These are phyloP conservation scores for Diddensiella santjacobensis DNA, from an alignment of 805 yeast genomes.

Conservation along the genomic window DNA sequence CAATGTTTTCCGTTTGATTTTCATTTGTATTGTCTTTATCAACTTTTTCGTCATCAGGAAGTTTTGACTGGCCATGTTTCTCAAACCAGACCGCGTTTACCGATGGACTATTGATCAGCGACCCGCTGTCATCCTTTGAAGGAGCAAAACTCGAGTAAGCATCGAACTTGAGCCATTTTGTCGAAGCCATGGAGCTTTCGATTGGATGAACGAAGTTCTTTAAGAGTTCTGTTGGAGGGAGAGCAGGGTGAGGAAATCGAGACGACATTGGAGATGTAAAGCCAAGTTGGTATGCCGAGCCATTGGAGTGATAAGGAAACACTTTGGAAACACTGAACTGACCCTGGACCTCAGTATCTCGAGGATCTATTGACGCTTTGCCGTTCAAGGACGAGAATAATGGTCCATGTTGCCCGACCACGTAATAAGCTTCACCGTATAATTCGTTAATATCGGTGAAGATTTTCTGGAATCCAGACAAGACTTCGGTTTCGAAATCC, in stretches of 20 bases:
- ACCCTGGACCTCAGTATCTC: constrained; percentile 64
- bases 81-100: constrained; percentile 34
- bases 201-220: constrained; percentile 34
- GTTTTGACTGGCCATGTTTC: constrained; percentile 21
- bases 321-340: constrained; percentile 65
- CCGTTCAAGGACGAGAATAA: constrained; percentile 70
- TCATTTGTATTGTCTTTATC: constrained; percentile 37
- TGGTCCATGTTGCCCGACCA: constrained; percentile 65
- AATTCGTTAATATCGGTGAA: constrained; percentile 69
- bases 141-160: constrained; percentile 63
- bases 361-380: constrained; percentile 70
- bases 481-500: constrained; percentile 24
- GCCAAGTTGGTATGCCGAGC: constrained; percentile 40
- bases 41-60: constrained; percentile 36
- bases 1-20: background rate
- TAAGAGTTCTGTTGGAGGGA: constrained; percentile 52
- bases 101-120: constrained; percentile 44
- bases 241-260: constrained; percentile 47
- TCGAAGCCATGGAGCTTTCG: constrained; percentile 49
- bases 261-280: constrained; percentile 44
- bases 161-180: constrained; percentile 59
- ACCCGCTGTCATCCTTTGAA: constrained; percentile 52
- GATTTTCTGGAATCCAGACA: constrained; percentile 28
- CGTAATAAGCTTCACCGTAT: constrained; percentile 77
- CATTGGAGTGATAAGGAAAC: constrained; percentile 48